phyloP scores from a whole-genome alignment of 768 basidiomycete genomes.

The Cyclocybe cylindracea region DNA sequence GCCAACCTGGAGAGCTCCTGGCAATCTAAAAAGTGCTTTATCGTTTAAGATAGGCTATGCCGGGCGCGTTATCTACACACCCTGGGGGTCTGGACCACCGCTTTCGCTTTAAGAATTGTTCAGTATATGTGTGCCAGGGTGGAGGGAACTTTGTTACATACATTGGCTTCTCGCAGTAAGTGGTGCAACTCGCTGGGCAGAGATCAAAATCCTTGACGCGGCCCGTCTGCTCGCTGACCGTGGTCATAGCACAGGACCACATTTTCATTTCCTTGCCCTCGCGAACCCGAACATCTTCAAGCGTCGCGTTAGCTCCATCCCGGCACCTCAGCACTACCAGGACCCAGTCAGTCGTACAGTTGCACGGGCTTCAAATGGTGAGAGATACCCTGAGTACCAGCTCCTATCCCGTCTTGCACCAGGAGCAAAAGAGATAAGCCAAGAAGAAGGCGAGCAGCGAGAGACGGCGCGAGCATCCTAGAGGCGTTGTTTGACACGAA shows the following conservation, averaged over 20 bases:
- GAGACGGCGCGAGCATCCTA: no score
- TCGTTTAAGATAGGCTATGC: background rate
- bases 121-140: background rate
- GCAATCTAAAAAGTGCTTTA: constrained; percentile 2
- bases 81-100: background rate
- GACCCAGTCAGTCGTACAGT: no score
- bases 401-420: no score
- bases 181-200: constrained; percentile 8
- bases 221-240: background rate
- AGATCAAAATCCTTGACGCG: constrained; percentile 9
- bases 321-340: background rate
- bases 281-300: background rate
- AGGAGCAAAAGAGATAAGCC: no score
- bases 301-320: constrained; percentile 2
- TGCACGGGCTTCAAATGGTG: no score
- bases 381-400: no score
- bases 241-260: constrained; percentile 3
- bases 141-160: background rate
- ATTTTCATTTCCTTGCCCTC: constrained; percentile 6
- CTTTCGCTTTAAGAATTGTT: background rate
- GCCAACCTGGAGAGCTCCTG: constrained; percentile 4
- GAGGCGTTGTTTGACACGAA: no score
- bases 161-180: constrained; percentile 12
- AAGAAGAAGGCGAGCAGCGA: no score
- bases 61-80: background rate